phyloP scores from a whole-genome alignment of 2,329 filamentous ascomycete genomes.

The Pezicula rhizophila region DNA sequence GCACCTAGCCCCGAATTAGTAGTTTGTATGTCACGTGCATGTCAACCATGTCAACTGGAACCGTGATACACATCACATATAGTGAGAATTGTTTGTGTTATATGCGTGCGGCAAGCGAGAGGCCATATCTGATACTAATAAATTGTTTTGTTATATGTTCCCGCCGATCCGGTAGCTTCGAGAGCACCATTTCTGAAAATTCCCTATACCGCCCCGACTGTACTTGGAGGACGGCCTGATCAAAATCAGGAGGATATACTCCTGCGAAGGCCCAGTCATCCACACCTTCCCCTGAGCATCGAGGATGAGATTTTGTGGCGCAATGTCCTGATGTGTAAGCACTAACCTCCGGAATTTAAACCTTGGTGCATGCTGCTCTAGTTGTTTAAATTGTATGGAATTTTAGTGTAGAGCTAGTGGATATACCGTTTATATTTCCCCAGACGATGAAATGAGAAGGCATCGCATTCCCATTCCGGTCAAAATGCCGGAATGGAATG shows the following conservation, averaged over 20 bases:
- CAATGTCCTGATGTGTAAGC: background rate
- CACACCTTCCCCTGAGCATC: background rate
- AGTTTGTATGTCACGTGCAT: no score
- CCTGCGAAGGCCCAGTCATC: conserved; percentile 1
- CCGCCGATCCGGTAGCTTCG: conserved; percentile 2
- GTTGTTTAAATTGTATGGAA: conserved; percentile 1
- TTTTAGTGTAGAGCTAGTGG: no score
- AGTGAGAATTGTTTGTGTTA: background rate
- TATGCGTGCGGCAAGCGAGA: conserved; percentile 2
- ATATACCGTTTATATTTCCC: no score
- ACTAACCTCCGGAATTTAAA: conserved; percentile 3
- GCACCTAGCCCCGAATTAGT: no score
- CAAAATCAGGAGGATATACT: background rate
- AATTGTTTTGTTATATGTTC: conserved; percentile 3
- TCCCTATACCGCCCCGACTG: background rate
- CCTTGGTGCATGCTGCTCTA: background rate
- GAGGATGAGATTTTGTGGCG: background rate
- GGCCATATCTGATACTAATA: conserved; percentile 2
- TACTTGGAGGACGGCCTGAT: background rate
- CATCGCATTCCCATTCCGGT: no score
- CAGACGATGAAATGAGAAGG: no score
- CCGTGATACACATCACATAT: no score
- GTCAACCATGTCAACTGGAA: no score
- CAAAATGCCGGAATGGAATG: no score
- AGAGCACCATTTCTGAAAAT: conserved; percentile 6